phyloP scores from a whole-genome alignment of 768 basidiomycete genomes.

The Hygrophoropsis aurantiaca region DNA sequence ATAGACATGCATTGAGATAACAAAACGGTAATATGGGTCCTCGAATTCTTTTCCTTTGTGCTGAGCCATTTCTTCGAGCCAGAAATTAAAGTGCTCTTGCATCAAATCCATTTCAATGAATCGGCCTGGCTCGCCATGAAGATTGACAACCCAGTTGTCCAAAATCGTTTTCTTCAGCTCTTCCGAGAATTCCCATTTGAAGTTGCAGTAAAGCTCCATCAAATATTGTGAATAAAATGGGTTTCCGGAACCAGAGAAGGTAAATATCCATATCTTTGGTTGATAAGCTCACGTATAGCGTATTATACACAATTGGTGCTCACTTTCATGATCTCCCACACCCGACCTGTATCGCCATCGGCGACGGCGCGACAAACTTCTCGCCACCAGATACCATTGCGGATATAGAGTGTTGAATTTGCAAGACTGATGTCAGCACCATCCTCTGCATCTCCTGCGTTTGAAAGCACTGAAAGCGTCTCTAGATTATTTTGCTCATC shows the following conservation, averaged over 20 bases:
- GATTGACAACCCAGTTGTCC: constrained; percentile 30
- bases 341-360: constrained; percentile 20
- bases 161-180: constrained; percentile 19
- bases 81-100: constrained; percentile 31
- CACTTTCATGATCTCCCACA: constrained; percentile 25
- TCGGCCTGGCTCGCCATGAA: constrained; percentile 16
- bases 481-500: neutral
- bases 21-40: constrained; percentile 16
- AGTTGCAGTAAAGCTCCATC: constrained; percentile 25
- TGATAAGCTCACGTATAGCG: neutral
- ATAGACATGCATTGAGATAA: constrained; percentile 23
- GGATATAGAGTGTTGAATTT: constrained; percentile 19
- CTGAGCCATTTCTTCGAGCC: constrained; percentile 16
- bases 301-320: neutral
- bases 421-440: constrained; percentile 8
- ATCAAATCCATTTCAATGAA: constrained; percentile 31
- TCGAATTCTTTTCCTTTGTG: constrained; percentile 21
- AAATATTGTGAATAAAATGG: constrained; percentile 26
- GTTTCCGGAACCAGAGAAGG: constrained; percentile 23
- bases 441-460: neutral
- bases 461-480: neutral
- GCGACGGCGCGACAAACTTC: constrained; percentile 22
- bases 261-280: constrained; percentile 21
- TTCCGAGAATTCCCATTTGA: constrained; percentile 19
- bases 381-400: constrained; percentile 21